A percentile compares a stretch with the other conserved stretches of the same genome.
These are phyloP conservation scores for Venturiaceae sp. DNA, from an alignment of 2,329 filamentous ascomycete species.

Conservation along the genomic window DNA sequence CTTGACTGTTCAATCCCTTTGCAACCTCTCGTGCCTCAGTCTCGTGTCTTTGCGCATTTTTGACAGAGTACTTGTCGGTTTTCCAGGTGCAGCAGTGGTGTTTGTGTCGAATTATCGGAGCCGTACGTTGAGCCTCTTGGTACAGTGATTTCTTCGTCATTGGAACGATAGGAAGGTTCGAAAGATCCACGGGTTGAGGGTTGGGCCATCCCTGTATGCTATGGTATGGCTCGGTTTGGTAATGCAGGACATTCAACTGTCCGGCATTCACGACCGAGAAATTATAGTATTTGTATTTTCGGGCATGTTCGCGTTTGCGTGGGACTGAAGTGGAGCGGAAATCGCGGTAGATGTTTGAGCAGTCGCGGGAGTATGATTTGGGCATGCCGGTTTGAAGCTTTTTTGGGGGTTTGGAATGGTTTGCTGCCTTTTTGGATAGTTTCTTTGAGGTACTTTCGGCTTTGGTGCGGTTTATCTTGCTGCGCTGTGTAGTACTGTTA, in stretches of 20 bases:
- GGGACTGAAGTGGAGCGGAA: neutral
- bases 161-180: neutral
- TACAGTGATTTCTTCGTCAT: neutral
- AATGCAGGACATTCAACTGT: neutral
- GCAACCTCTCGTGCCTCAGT: neutral
- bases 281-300: neutral
- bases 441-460: neutral
- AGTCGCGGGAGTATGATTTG: neutral
- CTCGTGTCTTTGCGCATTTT: neutral
- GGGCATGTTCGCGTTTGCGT: neutral
- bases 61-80: neutral
- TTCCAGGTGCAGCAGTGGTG: neutral
- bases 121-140: neutral
- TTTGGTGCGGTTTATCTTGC: neutral
- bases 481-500: neutral
- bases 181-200: neutral
- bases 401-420: neutral
- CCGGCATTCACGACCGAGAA: neutral
- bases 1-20: neutral
- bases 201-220: neutral
- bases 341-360: neutral
- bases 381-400: neutral
- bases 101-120: neutral
- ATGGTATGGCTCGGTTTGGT: neutral
- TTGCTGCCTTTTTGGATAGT: constrained; percentile 1